Evolutionary conservation across 2,329 filamentous ascomycete genomes (phyloP).

Genomic region (Conoideocrella luteorostrata): DNA sequence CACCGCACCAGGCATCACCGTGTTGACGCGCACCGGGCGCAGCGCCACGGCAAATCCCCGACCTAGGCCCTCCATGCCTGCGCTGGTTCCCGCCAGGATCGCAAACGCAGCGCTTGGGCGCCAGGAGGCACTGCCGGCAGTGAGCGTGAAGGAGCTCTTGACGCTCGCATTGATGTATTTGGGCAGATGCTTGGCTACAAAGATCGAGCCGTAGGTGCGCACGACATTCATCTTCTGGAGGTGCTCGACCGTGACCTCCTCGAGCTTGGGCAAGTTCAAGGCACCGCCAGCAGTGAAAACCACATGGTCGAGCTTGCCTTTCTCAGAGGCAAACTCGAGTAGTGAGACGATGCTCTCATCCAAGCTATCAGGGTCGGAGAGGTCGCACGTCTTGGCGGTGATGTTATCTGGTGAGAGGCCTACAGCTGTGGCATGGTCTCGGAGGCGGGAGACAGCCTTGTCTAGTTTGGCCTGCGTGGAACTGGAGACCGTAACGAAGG

Average conservation of each 20-base stretch:
- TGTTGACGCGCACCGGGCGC: conserved; percentile 57
- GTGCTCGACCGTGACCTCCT: conserved; percentile 32
- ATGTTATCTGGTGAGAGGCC: conserved; percentile 28
- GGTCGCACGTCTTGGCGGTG: conserved; percentile 17
- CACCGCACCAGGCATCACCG: conserved; percentile 33
- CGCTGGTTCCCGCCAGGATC: conserved; percentile 39
- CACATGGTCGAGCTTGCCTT: conserved; percentile 49
- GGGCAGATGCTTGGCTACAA: conserved; percentile 44
- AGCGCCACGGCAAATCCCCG: conserved; percentile 56
- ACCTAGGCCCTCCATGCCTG: conserved; percentile 46
- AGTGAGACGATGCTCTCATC: conserved; percentile 42
- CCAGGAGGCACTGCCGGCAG: conserved; percentile 44
- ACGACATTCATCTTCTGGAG: conserved; percentile 38
- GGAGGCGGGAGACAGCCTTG: conserved; percentile 36
- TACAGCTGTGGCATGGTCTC: conserved; percentile 19
- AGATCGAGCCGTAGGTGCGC: conserved; percentile 42
- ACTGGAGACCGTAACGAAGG: conserved; percentile 52
- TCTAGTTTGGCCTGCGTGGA: conserved; percentile 45
- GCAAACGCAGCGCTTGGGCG: conserved; percentile 46
- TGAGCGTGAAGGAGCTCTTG: conserved; percentile 47
- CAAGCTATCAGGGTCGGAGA: conserved; percentile 12
- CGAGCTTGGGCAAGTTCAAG: conserved; percentile 28
- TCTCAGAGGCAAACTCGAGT: conserved; percentile 34
- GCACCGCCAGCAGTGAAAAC: conserved; percentile 49
- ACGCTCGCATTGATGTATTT: conserved; percentile 34